phyloP scores from a whole-genome alignment of 345 rosid genomes.

The Mangifera indica region DNA sequence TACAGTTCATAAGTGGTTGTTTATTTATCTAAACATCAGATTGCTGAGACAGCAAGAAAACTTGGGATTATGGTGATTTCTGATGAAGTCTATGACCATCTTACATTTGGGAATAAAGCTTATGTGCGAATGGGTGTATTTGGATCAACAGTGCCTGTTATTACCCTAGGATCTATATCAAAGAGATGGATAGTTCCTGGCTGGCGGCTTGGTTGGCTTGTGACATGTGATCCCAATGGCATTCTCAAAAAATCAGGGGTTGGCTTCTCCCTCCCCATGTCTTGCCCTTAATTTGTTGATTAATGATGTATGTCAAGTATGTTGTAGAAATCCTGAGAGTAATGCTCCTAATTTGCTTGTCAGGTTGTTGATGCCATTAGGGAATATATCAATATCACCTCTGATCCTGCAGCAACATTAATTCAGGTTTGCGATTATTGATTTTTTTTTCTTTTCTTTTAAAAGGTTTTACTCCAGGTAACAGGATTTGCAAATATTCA shows the following conservation, averaged over 20 bases:
- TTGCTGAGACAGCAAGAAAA: constrained; percentile 52
- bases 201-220: constrained; percentile 72
- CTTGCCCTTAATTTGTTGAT: background rate
- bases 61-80: constrained; percentile 51
- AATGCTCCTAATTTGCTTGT: background rate
- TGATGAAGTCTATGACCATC: constrained; percentile 56
- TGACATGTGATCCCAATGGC: constrained; percentile 43
- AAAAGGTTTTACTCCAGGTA: too few relatives aligned
- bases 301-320: background rate
- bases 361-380: constrained; percentile 30
- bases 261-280: constrained; percentile 3
- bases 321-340: background rate
- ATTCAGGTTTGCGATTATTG: constrained; percentile 42
- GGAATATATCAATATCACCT: constrained; percentile 2
- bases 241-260: constrained; percentile 42
- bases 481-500: too few relatives aligned
- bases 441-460: too few relatives aligned
- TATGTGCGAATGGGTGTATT: constrained; percentile 57
- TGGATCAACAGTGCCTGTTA: constrained; percentile 52
- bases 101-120: constrained; percentile 45
- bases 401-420: constrained; percentile 45
- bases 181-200: constrained; percentile 73
- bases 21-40: constrained; percentile 19
- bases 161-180: constrained; percentile 58
- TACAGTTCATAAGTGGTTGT: background rate